phyloP scores from a whole-genome alignment of 2,329 filamentous ascomycete genomes.

The Zymoseptoria crescenta region DNA sequence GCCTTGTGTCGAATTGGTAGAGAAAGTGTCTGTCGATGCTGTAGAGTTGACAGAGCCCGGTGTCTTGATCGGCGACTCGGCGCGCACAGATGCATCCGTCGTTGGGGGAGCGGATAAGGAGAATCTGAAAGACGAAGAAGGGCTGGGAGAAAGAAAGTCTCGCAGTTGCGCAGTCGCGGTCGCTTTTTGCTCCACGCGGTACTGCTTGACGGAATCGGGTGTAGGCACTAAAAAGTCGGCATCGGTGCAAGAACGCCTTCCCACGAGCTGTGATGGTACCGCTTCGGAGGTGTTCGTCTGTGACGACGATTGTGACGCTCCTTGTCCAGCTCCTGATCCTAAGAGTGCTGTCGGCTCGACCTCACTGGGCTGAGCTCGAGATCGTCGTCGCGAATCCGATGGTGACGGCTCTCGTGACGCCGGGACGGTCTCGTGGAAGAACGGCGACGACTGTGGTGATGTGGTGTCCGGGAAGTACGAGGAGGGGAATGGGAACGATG shows the following conservation, averaged over 20 bases:
- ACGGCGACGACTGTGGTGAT: slow-evolving; percentile 15
- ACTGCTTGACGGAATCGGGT: slow-evolving; percentile 10
- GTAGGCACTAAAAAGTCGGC: slow-evolving; percentile 19
- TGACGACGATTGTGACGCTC: slow-evolving; percentile 24
- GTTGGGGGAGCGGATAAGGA: not conserved
- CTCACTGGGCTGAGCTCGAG: slow-evolving; percentile 10
- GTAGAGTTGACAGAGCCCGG: slow-evolving; percentile 8
- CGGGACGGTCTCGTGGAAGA: slow-evolving; percentile 15
- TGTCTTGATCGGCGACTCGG: slow-evolving; percentile 7
- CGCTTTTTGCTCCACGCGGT: slow-evolving; percentile 9
- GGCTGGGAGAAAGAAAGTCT: slow-evolving; percentile 4
- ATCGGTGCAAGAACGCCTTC: slow-evolving; percentile 26
- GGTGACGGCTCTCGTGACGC: slow-evolving; percentile 16
- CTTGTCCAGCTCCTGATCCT: slow-evolving; percentile 24
- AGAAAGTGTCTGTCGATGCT: slow-evolving; percentile 5
- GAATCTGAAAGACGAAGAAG: slow-evolving; percentile 1
- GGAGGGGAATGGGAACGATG: slow-evolving; percentile 23
- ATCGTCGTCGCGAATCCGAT: slow-evolving; percentile 19
- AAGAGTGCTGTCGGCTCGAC: slow-evolving; percentile 11
- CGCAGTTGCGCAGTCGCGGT: slow-evolving; percentile 10
- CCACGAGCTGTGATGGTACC: slow-evolving; percentile 29
- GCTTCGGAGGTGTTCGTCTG: slow-evolving; percentile 23
- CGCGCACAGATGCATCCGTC: not conserved
- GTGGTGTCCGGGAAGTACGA: slow-evolving; percentile 16
- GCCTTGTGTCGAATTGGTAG: slow-evolving; percentile 10